Conservation (phyloP, 192 early-diverging fungal species). For the Backusella liffmaniae region DNA sequence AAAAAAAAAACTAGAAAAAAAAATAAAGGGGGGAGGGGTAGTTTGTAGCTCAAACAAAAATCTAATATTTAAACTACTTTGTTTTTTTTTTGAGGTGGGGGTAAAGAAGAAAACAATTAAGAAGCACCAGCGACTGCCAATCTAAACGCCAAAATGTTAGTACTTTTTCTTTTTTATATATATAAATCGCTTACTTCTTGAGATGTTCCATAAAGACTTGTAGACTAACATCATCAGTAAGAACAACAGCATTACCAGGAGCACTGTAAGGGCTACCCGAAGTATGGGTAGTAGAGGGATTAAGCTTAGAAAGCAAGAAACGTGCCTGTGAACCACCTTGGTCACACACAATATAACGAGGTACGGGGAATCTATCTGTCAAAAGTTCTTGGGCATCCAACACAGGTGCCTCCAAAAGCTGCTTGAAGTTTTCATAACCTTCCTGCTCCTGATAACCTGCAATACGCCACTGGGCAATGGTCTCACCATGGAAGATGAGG, state of each 20-base stretch:
- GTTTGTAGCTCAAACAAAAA: neutral
- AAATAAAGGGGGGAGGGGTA: neutral
- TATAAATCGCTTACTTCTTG: constrained; percentile 60
- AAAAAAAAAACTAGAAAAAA: neutral
- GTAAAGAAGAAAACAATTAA: neutral
- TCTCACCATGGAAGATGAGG: constrained; percentile 98
- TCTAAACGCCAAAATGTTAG: neutral
- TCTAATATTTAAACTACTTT: neutral
- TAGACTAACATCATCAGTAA: constrained; percentile 97
- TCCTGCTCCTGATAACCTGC: constrained; percentile 94
- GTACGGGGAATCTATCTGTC: constrained; percentile 93
- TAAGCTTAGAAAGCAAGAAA: constrained; percentile 96
- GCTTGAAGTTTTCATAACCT: constrained; percentile 92
- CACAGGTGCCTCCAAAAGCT: constrained; percentile 86
- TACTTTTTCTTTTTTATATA: neutral
- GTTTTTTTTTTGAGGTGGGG: neutral
- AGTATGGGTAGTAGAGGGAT: constrained; percentile 94
- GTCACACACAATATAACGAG: constrained; percentile 97
- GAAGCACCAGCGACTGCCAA: constrained; percentile 6
- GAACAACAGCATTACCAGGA: constrained; percentile 82
- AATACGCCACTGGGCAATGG: constrained; percentile 94
- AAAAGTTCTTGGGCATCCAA: constrained; percentile 91
- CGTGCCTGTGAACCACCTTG: constrained; percentile 96
- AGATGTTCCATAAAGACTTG: constrained; percentile 97
- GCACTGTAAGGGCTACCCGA: constrained; percentile 68